Percentiles rank a stretch among this genome's conserved stretches.
These are phyloP conservation scores for Aspergillus sparsus DNA, from an alignment of 495 filamentous ascomycete species.

Conservation along the genomic window DNA sequence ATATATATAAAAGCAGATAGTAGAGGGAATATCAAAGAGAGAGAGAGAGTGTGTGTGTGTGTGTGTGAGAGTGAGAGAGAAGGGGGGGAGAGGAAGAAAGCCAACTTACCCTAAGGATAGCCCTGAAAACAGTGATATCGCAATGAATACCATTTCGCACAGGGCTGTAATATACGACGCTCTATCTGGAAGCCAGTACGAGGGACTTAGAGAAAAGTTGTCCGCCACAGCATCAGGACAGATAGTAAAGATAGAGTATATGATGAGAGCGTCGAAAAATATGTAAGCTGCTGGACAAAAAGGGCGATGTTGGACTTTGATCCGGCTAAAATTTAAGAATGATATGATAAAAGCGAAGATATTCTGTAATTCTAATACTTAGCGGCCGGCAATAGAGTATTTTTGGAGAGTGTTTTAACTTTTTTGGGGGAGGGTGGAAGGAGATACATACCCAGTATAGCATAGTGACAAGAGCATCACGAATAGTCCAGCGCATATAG, in stretches of 20 bases:
- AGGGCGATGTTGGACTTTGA: background rate
- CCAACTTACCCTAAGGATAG: constrained; percentile 5
- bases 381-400: too few species aligned
- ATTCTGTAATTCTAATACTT: background rate
- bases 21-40: too few species aligned
- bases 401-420: too few species aligned
- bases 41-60: background rate
- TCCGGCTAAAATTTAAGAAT: constrained; percentile 8
- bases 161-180: background rate
- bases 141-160: constrained; percentile 2
- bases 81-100: constrained; percentile 2
- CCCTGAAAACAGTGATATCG: constrained; percentile 1
- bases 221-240: background rate
- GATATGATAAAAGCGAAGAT: constrained; percentile 5
- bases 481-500: constrained; percentile 9
- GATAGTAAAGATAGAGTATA: background rate
- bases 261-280: constrained; percentile 3
- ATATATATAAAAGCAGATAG: too few species aligned
- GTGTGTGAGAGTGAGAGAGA: background rate
- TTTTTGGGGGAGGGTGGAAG: too few species aligned
- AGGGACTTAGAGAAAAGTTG: constrained; percentile 3
- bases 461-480: background rate
- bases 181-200: constrained; percentile 13
- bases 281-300: constrained; percentile 10
- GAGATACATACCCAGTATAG: constrained; percentile 2